phyloP scores from a whole-genome alignment of 148 eudicot species.

The Rhododendron henanense region DNA sequence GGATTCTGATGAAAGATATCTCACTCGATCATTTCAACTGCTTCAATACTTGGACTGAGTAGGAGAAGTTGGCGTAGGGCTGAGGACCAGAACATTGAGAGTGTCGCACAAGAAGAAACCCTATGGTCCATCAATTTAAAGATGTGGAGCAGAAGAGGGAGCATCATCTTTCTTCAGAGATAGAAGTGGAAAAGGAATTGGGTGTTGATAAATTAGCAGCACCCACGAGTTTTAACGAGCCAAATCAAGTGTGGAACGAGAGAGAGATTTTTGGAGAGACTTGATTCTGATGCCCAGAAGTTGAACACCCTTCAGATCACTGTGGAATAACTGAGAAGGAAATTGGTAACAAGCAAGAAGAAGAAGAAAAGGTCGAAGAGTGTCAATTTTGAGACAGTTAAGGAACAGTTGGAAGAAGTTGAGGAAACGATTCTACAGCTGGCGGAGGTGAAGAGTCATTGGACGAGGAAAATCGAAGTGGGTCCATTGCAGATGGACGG shows the following conservation, averaged over 20 bases:
- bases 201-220: slow-evolving; percentile 60
- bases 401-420: slow-evolving; percentile 54
- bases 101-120: slow-evolving; percentile 30
- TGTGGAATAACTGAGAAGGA: neutral
- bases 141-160: slow-evolving; percentile 13
- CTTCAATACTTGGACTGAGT: slow-evolving; percentile 10
- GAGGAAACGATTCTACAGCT: slow-evolving; percentile 59
- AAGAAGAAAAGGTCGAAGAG: slow-evolving; percentile 35
- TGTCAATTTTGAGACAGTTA: slow-evolving; percentile 47
- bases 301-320: slow-evolving; percentile 35
- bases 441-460: too few relatives aligned
- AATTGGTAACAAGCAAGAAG: slow-evolving; percentile 45
- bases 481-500: too few relatives aligned
- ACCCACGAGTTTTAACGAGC: slow-evolving; percentile 19
- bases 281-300: slow-evolving; percentile 57
- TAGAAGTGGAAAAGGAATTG: slow-evolving; percentile 62
- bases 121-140: slow-evolving; percentile 18
- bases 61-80: slow-evolving; percentile 15
- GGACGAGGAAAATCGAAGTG: too few relatives aligned
- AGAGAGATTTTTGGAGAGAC: slow-evolving; percentile 48
- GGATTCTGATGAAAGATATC: slow-evolving; percentile 70
- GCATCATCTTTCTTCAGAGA: slow-evolving; percentile 30
- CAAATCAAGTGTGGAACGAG: slow-evolving; percentile 29
- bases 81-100: slow-evolving; percentile 37
- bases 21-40: slow-evolving; percentile 70